These are phyloP conservation scores for Aristolochia contorta DNA, from an alignment of 164 flowering plant species.

Conservation along the genomic window DNA sequence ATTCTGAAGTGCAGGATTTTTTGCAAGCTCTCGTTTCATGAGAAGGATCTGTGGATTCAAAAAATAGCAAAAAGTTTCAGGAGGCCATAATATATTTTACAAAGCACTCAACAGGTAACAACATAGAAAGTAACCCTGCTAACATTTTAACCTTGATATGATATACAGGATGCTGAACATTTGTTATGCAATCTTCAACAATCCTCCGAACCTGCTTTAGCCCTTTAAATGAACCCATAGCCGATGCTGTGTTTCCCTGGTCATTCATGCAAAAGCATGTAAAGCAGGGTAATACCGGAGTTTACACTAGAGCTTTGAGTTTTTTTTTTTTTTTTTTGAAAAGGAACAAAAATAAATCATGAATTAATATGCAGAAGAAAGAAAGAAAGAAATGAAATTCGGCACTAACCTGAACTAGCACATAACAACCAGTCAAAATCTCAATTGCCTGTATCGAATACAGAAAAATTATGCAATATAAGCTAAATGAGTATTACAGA, in stretches of 20 bases:
- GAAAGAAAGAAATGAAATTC: conserved; percentile 1
- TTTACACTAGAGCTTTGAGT: no score
- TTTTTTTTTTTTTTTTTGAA: no score
- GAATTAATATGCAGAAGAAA: background rate
- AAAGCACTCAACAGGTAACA: background rate
- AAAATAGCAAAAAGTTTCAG: background rate
- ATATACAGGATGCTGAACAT: conserved; percentile 76
- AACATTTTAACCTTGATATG: conserved; percentile 56
- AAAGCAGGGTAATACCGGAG: background rate
- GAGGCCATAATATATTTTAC: no score
- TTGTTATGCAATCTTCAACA: conserved; percentile 85
- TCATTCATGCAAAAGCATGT: conserved; percentile 6
- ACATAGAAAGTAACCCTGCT: background rate
- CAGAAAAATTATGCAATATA: background rate
- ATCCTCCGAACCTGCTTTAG: conserved; percentile 80
- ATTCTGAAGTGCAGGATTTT: conserved; percentile 62
- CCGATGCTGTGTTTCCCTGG: conserved; percentile 90
- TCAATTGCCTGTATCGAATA: conserved; percentile 70
- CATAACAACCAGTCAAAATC: conserved; percentile 86
- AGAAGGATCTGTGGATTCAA: conserved; percentile 48
- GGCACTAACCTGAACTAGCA: conserved; percentile 67
- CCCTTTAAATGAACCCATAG: conserved; percentile 93
- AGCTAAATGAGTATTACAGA: background rate
- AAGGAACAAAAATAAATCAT: background rate
- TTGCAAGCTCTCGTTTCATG: conserved; percentile 78